Evolutionary conservation across 2,329 filamentous ascomycete species (phyloP), one percentile per base, ranked within the genome.

Genomic region (Pseudomassariella vexata): DNA sequence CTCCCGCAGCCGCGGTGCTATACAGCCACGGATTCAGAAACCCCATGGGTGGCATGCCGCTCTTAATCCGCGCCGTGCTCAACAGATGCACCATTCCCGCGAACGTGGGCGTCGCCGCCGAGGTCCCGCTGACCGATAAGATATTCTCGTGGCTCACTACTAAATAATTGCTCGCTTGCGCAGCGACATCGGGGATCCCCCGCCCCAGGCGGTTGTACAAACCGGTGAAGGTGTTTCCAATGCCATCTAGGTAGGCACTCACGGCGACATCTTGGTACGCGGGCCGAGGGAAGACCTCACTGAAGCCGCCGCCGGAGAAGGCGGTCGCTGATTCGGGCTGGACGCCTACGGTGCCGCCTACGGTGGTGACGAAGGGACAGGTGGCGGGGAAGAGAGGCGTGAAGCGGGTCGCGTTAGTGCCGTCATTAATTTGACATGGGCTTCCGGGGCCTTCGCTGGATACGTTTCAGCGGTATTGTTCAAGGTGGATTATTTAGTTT

Each of bases 11-110:
- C 7, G 49, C 47, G 8, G 12, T 32, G 33, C 36, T 29, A 43
- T 79, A 80, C 11, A 81, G 55, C 68, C 71, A 76, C 2, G 76
- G 75, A 49, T 80, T 80, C 17, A 81, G 52, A 45, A 78, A 80
- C 1, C 76, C 76, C 44, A 81, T 54, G 0, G 60, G 48, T 6
- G 66, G 51, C 48, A 68, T 67, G 2, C 73, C 72, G n/a, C 60
- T 57, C 11, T 67, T 59, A 28, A 82, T 55, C 20, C 78, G 65
- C 15, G 73, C 69, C 37, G 79, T 74, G 48, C 85, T 85, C 30
- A 86, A 53, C 22, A 83, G 65, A 1, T 73, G 66, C 30, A 86
- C 59, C 39, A 86, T 67, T 10, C 68, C 69, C 0, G 79, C 78
- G 30, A 81, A 70, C 1, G 77, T 61, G 0, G 82, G 82, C 1